These are phyloP conservation scores for Pinus taeda DNA, from an alignment of 75 land plant species.

Conservation along the genomic window DNA sequence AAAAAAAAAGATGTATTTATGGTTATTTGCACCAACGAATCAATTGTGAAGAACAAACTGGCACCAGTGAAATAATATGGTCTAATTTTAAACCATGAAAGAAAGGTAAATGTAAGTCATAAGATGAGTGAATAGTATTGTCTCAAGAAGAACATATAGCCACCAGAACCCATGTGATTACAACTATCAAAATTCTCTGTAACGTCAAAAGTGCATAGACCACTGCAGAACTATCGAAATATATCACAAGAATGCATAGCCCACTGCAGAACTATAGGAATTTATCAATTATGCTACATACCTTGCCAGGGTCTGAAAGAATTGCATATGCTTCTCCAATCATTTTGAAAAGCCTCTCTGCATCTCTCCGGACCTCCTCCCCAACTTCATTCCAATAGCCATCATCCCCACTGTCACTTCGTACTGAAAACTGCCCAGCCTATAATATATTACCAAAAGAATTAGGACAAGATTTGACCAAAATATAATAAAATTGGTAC, in stretches of 20 bases:
- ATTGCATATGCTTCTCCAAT: slow-evolving; percentile 97
- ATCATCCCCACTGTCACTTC: slow-evolving; percentile 76
- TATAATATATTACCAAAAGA: slow-evolving; percentile 8
- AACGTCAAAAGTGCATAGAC: background rate
- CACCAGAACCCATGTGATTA: background rate
- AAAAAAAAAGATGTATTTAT: background rate
- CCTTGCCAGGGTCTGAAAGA: slow-evolving; percentile 90
- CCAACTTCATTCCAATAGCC: slow-evolving; percentile 65
- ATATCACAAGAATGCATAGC: background rate
- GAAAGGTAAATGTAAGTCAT: background rate
- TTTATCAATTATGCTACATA: slow-evolving; percentile 10
- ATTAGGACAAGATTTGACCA: too few species aligned
- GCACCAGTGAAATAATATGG: background rate
- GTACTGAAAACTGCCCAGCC: slow-evolving; percentile 87
- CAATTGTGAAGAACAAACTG: background rate
- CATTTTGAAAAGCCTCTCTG: slow-evolving; percentile 92
- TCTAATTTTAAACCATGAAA: background rate
- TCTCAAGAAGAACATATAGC: background rate
- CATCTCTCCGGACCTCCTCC: slow-evolving; percentile 69
- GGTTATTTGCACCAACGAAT: slow-evolving; percentile 2
- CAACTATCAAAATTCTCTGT: too few species aligned
- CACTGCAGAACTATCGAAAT: background rate
- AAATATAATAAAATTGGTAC: too few species aligned
- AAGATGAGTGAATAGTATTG: background rate
- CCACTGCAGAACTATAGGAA: background rate